Base-by-base conservation (phyloP, 78 protist genomes). In the Emiliania huxleyi region DNA sequence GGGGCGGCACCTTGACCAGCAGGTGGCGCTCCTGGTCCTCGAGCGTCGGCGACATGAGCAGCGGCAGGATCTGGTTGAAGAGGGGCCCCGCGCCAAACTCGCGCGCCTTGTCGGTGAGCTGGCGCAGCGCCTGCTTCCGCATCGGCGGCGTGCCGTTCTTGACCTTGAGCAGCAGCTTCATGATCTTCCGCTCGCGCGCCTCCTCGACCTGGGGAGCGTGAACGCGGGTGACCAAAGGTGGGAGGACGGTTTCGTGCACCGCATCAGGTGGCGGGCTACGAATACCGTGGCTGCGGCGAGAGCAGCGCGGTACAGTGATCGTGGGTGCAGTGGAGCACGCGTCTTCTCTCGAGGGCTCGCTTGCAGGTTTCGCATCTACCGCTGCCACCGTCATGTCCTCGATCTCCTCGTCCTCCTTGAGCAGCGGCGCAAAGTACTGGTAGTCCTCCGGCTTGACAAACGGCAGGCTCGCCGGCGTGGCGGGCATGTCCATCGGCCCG, bases 21-120 rank as follows among this genome's bases (percentile, higher is more conserved):
- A 98, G 38, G 94, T 99, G 99, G 71, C 99, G 95, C 94, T 99
- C 99, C 90, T 98, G 99, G 69, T 98, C 99, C 79, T 99, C 99
- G 23, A 98, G 91, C 23, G 99, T 91, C 15, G 98, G 97, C 11
- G 99, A 92, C 97, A 97, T 98, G 69, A 98, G 96, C 40, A 99
- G 90, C 40, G 99, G 99, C 33, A 99, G 92, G 38, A 93, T 81
- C 95, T 98, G 98, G 85, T 97, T 96, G 96, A 99, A 98, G 23
- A 99, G 95, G 18, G 98, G 94, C n/a, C 96, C 98, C 0, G 99
- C 98, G 0, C 99, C 99, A 69, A 99, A 98, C 35, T 97, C 97
- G 33, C 98, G 91, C 42, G 99, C 99, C 91, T 97, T 96, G 84
- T 98, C 99, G 3, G 99, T 98, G 62, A 99, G 91, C 56, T 94